These are phyloP conservation scores for Isabelozyma heimii DNA, from an alignment of 805 yeast species.

Conservation along the genomic window DNA sequence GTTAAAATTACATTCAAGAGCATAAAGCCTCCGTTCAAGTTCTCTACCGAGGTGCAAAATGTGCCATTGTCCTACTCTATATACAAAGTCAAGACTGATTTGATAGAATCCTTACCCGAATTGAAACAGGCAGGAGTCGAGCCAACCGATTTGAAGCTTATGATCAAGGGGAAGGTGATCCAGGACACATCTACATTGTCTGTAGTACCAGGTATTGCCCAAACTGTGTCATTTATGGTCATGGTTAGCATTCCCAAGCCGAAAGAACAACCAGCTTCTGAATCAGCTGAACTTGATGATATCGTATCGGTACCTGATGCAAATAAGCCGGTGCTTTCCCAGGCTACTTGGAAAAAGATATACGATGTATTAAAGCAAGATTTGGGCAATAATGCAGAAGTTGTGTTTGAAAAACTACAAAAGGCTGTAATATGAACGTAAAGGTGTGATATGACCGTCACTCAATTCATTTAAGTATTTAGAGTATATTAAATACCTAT, in stretches of 20 bases:
- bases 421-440: neutral
- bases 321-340: conserved; percentile 1
- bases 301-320: neutral
- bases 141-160: conserved; percentile 45
- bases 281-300: neutral
- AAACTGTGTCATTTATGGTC: conserved; percentile 39
- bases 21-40: conserved; percentile 67
- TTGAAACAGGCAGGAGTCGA: conserved; percentile 25
- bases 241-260: conserved; percentile 34
- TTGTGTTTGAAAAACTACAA: conserved; percentile 14
- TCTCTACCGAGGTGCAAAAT: conserved; percentile 29
- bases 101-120: conserved; percentile 27
- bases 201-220: conserved; percentile 17
- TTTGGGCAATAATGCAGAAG: conserved; percentile 22
- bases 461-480: neutral
- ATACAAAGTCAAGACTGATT: conserved; percentile 35
- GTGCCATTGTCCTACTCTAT: conserved; percentile 27
- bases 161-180: conserved; percentile 62
- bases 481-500: too few relatives aligned
- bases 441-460: neutral
- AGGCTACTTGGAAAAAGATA: conserved; percentile 46
- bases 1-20: conserved; percentile 52
- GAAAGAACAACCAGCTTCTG: conserved; percentile 1
- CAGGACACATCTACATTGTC: conserved; percentile 47
- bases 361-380: conserved; percentile 29